Percentiles rank a stretch among this genome's conserved stretches.
Conservation (phyloP, 108 stramenopile species). For the Heterococcus sp. region DNA sequence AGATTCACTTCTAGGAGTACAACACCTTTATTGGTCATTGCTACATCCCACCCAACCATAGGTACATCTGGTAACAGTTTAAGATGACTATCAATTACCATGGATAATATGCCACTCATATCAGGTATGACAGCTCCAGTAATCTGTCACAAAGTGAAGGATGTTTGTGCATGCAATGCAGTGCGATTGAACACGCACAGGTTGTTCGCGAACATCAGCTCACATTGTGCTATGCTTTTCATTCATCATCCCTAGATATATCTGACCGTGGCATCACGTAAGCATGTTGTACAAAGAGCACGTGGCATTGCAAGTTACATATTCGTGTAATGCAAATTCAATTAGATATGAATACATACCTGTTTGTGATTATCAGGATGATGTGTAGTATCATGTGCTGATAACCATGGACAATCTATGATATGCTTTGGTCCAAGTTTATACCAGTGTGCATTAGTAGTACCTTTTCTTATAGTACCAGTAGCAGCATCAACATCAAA, state of each 20-base stretch:
- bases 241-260: too few species aligned
- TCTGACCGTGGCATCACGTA: too few species aligned
- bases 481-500: conserved; percentile 89
- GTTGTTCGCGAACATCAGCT: too few species aligned
- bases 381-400: conserved; percentile 28
- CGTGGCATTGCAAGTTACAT: too few species aligned
- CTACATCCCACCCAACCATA: conserved; percentile 64
- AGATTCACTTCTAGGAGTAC: conserved; percentile 63
- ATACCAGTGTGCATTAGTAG: conserved; percentile 94
- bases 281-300: too few species aligned
- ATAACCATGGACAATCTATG: conserved; percentile 34
- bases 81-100: conserved; percentile 52
- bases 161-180: too few species aligned
- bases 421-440: conserved; percentile 64
- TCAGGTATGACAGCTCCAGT: conserved; percentile 52
- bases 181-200: too few species aligned
- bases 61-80: conserved; percentile 50
- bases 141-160: conserved; percentile 9
- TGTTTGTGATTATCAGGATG: conserved; percentile 55
- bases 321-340: too few species aligned
- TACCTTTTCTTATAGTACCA: conserved; percentile 77
- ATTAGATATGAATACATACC: background rate
- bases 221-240: too few species aligned
- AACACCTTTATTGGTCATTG: conserved; percentile 57
- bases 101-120: conserved; percentile 26